Base-by-base conservation (phyloP, 208 protist genomes). In the Endotrypanum monterogeii region DNA sequence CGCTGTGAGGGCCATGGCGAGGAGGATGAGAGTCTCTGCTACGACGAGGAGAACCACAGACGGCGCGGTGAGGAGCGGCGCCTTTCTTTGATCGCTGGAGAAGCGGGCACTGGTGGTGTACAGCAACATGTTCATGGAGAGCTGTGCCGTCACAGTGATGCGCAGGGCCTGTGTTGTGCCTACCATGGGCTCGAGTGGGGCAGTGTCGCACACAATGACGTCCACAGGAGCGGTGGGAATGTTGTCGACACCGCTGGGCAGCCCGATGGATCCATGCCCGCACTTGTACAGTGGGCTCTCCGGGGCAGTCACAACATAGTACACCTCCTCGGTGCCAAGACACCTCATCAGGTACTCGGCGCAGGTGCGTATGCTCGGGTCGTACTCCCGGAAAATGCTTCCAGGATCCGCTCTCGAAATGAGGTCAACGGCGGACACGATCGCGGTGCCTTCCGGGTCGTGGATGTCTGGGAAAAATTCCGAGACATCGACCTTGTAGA, bases 91-190 rank as follows among this genome's bases (percentile, higher is more conserved):
- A 8, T 28, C 32, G 46, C 39, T 28, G 18, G 60, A 48, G n/a
- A 75, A 50, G 37, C 56, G 58, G 5, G 51, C 60, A 20, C 20
- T 61, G 20, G 20, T 23, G 5, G 61, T 2, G 35, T 58, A 50
- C 25, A 75, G 1, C 20, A 41, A n/a, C 39, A 75, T 50, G 48
- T 62, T 48, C 44, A 75, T 75, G 60, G 4, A 8, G 23, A 75
- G 60, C 12, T 16, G 16, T 9, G 60, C 50, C 6, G 18, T 32
- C 28, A 50, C 61, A 25, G 51, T 68, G 71, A 66, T 61, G 71
- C 20, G 46, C 1, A 75, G 46, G 11, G 48, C 60, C 18, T 50
- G 60, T 32, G 28, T 60, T 28, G 56, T 48, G 60, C 25, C 20
- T 12, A 39, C 60, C n/a, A n/a, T 55, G 23, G 58, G 11, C 50